Percentiles rank a stretch among this genome's conserved stretches.
Conservation (phyloP, 2,329 filamentous ascomycete species). For the Talaromyces atroroseus region DNA sequence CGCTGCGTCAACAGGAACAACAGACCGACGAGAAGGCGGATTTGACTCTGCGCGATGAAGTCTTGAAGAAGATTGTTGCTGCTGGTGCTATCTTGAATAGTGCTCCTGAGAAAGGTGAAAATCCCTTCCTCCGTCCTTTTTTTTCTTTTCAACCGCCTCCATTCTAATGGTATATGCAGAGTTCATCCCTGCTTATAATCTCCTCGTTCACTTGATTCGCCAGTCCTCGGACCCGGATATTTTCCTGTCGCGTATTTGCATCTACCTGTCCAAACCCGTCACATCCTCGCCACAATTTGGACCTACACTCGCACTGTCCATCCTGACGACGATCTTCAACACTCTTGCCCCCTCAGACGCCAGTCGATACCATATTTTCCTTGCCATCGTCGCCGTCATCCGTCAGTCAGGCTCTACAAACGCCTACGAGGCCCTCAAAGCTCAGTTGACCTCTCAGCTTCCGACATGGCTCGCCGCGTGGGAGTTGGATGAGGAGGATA, state of each 20-base stretch:
- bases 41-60: conserved; percentile 66
- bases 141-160: not conserved
- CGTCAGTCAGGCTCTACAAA: conserved; percentile 62
- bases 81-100: conserved; percentile 72
- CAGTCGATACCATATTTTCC: conserved; percentile 82
- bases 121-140: not conserved
- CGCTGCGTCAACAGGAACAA: conserved; percentile 50
- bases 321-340: conserved; percentile 96
- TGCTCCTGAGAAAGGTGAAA: conserved; percentile 75
- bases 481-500: conserved; percentile 75
- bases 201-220: conserved; percentile 86
- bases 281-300: conserved; percentile 81
- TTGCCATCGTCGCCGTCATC: conserved; percentile 81
- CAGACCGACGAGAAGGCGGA: conserved; percentile 50
- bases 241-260: conserved; percentile 82
- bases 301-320: conserved; percentile 76
- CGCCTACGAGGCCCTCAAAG: conserved; percentile 77
- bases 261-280: conserved; percentile 81
- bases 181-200: conserved; percentile 92
- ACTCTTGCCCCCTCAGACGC: conserved; percentile 71
- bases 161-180: conserved; percentile 46
- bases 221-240: conserved; percentile 80
- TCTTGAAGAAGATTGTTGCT: conserved; percentile 81
- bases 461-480: conserved; percentile 77
- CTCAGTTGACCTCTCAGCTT: conserved; percentile 71